Base-by-base conservation (phyloP, 805 yeast genomes). In the Yarrowia porcina region DNA sequence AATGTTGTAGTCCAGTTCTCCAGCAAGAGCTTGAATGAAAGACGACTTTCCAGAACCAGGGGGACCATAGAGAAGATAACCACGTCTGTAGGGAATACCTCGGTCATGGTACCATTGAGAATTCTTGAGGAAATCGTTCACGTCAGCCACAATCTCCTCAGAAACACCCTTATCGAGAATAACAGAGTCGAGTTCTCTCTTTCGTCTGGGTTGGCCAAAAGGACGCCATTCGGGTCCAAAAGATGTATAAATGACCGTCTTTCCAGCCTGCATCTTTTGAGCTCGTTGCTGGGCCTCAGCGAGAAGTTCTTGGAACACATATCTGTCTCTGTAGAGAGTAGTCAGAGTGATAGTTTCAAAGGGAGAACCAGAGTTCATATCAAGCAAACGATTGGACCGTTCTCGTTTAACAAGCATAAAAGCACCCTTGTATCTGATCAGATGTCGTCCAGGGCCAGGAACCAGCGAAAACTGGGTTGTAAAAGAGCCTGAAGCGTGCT, bases 211-310 rank as follows among this genome's bases (percentile, higher is more conserved):
- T 72, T 87, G 92, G 2, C 99, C 99, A 77, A 94, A 94, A 4
- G 96, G 96, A 70, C 98, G 80, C 99, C 99, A 94, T 71, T 94
- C 99, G 28, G 97, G 97, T 0, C 98, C 99, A 90, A 94, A 93
- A 11, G 97, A 88, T 4, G 97, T 90, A 73, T 83, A 94, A 5
- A 94, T 76, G 8, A 94, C 98, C 0, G 98, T 94, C 71, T 91
- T 93, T 8, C 99, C 98, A 71, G 90, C 96, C 65, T 88, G 87
- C 30, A 87, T 81, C 69, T 83, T 84, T 71, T 91, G 79, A 0
- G 98, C 98, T 77, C 90, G 75, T 38, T 79, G 75, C 69, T 92
- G 90, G 3, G 98, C 98, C 69, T 94, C 98, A 17, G 80, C 81
- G 61, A 94, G 78, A 65, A 94, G 77, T 9, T 87, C 85, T 28